Evolutionary conservation across 345 rosid species (phyloP).

Genomic region (Trapa incisa): DNA sequence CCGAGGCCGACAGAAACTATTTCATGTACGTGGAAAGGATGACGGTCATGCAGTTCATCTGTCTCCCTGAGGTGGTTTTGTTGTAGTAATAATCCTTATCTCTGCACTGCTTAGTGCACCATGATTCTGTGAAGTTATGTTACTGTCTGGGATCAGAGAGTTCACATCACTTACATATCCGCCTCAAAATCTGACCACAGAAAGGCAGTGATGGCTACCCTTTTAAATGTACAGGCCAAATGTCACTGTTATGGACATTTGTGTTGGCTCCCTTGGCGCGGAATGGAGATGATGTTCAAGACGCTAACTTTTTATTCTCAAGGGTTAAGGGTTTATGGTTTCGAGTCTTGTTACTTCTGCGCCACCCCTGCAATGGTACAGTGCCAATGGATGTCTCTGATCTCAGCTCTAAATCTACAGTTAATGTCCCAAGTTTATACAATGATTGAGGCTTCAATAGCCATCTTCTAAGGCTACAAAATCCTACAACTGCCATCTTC

Average conservation of each 20-base stretch:
- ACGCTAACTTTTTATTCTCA: no score
- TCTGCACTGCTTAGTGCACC: no score
- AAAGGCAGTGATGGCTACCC: neutral
- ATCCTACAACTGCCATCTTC: conserved; percentile 64
- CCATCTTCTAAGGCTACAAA: conserved; percentile 42
- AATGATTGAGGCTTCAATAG: neutral
- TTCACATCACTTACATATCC: neutral
- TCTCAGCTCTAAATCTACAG: conserved; percentile 8
- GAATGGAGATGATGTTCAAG: no score
- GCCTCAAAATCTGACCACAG: neutral
- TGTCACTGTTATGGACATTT: no score
- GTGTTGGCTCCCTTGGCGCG: neutral
- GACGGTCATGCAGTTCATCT: neutral
- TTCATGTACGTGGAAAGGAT: no score
- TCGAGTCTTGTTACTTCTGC: neutral
- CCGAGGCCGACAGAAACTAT: neutral
- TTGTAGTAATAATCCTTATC: no score
- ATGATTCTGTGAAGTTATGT: no score
- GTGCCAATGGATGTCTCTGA: neutral
- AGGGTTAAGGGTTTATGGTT: neutral
- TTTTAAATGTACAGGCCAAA: neutral
- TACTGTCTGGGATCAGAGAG: neutral
- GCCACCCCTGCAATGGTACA: neutral
- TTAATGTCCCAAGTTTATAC: conserved; percentile 8
- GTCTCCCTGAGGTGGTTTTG: no score